Evolutionary conservation across 768 basidiomycete genomes (phyloP).

Genomic region (Tephrocybe sp.): DNA sequence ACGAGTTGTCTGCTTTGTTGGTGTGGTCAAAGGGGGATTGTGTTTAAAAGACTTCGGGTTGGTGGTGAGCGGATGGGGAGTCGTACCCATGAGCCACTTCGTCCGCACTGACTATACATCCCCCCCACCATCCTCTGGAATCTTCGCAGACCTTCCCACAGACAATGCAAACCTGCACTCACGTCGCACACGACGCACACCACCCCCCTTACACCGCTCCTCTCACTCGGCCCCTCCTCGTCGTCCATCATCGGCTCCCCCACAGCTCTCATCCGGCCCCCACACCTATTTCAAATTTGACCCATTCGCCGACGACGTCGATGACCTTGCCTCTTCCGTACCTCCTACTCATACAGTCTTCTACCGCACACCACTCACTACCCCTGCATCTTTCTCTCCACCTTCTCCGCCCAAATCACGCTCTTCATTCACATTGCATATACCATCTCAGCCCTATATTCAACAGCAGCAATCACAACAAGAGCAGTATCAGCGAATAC

Average conservation of each 20-base stretch:
- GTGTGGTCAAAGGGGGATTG: too few species aligned
- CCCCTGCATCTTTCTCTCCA: background rate
- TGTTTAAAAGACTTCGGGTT: too few species aligned
- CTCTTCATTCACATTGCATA: background rate
- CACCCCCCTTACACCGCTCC: conserved; percentile 1
- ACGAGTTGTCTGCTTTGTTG: too few species aligned
- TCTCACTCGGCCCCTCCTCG: conserved; percentile 2
- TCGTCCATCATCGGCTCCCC: conserved; percentile 8
- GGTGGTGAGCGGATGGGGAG: too few species aligned
- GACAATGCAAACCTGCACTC: too few species aligned
- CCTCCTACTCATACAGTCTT: background rate
- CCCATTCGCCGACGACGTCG: conserved; percentile 21
- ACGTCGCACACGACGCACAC: conserved; percentile 11
- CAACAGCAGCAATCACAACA: background rate
- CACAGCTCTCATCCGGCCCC: background rate
- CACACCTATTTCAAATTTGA: conserved; percentile 16
- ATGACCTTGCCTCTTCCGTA: background rate
- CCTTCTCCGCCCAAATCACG: background rate
- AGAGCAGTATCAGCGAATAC: too few species aligned
- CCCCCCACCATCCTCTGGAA: conserved; percentile 8
- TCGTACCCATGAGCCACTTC: conserved; percentile 35
- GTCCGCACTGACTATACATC: conserved; percentile 37
- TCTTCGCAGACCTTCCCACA: conserved; percentile 13
- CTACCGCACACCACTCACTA: conserved; percentile 6
- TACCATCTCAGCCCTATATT: background rate